phyloP scores from a whole-genome alignment of 129 eudicot genomes.

The Artemisia annua region DNA sequence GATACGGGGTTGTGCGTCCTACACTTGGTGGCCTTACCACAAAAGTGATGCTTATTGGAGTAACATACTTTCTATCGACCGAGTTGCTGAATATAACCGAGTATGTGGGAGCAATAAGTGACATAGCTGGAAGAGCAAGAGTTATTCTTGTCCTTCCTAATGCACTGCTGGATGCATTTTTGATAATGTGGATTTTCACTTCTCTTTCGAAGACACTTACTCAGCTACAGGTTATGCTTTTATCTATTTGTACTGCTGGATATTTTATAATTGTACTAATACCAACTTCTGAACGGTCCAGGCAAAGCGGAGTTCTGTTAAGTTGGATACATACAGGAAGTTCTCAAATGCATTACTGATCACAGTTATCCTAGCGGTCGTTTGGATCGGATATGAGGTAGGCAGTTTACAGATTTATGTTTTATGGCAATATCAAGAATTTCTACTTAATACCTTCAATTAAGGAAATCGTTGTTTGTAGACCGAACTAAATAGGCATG shows the following conservation, averaged over 20 bases:
- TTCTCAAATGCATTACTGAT: slow-evolving; percentile 90
- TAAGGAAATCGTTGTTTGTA: not conserved
- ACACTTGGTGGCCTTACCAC: slow-evolving; percentile 98
- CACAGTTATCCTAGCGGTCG: slow-evolving; percentile 76
- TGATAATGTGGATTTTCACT: slow-evolving; percentile 94
- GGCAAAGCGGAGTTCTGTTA: slow-evolving; percentile 89
- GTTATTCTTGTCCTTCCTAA: slow-evolving; percentile 87
- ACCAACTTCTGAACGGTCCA: slow-evolving; percentile 30
- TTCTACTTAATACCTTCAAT: slow-evolving; percentile 5
- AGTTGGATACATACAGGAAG: slow-evolving; percentile 92
- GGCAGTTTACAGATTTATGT: slow-evolving; percentile 15
- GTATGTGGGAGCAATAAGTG: slow-evolving; percentile 94
- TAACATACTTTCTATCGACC: slow-evolving; percentile 81
- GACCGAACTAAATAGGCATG: not conserved
- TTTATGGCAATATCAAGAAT: no score
- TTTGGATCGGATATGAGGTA: slow-evolving; percentile 96
- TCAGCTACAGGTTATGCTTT: slow-evolving; percentile 73
- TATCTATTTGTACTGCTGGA: not conserved
- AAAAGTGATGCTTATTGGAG: slow-evolving; percentile 84
- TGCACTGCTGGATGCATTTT: slow-evolving; percentile 83
- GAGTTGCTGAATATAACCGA: slow-evolving; percentile 83
- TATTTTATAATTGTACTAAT: slow-evolving; percentile 22
- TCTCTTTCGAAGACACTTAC: slow-evolving; percentile 97
- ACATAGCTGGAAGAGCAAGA: slow-evolving; percentile 91
- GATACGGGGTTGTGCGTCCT: slow-evolving; percentile 98